phyloP scores from a whole-genome alignment of 176 grass and related monocot genomes.

The Oryza brachyantha region DNA sequence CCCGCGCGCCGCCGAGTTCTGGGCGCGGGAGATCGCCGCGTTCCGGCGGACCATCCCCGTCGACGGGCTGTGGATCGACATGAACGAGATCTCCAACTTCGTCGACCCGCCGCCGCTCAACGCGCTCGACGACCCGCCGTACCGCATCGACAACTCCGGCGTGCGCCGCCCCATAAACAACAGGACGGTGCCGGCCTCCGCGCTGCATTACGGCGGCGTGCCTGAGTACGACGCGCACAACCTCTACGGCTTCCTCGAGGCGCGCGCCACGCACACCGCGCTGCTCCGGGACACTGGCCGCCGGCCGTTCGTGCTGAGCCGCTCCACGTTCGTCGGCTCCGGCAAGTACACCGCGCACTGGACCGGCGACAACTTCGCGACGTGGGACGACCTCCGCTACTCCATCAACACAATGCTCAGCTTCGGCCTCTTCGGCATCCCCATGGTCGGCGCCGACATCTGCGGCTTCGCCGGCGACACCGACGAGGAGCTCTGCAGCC shows the following conservation, averaged over 20 bases:
- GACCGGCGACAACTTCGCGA: constrained; percentile 64
- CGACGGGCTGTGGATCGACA: constrained; percentile 91
- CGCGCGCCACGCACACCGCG: constrained; percentile 50
- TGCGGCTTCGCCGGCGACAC: constrained; percentile 71
- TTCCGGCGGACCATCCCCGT: constrained; percentile 71
- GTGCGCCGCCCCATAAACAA: constrained; percentile 45
- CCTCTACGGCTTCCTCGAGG: constrained; percentile 67
- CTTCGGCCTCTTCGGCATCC: constrained; percentile 81
- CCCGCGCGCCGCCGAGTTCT: constrained; percentile 55
- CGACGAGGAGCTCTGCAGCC: constrained; percentile 74
- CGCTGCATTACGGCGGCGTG: constrained; percentile 58
- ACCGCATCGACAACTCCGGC: constrained; percentile 77
- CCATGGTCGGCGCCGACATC: constrained; percentile 86
- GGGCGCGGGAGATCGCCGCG: constrained; percentile 58
- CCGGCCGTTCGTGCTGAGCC: constrained; percentile 71
- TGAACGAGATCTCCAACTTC: constrained; percentile 95
- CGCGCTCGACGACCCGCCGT: constrained; percentile 69
- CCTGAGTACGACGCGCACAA: constrained; percentile 82
- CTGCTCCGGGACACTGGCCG: constrained; percentile 54
- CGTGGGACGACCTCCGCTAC: constrained; percentile 60
- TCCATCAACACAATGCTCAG: constrained; percentile 78
- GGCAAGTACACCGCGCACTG: constrained; percentile 77
- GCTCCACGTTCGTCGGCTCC: constrained; percentile 82
- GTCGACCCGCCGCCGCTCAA: constrained; percentile 34
- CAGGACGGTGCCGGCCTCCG: constrained; percentile 62